Evolutionary conservation across 352 stramenopile genomes (phyloP).

Genomic region (Globisporangium okanoganense): DNA sequence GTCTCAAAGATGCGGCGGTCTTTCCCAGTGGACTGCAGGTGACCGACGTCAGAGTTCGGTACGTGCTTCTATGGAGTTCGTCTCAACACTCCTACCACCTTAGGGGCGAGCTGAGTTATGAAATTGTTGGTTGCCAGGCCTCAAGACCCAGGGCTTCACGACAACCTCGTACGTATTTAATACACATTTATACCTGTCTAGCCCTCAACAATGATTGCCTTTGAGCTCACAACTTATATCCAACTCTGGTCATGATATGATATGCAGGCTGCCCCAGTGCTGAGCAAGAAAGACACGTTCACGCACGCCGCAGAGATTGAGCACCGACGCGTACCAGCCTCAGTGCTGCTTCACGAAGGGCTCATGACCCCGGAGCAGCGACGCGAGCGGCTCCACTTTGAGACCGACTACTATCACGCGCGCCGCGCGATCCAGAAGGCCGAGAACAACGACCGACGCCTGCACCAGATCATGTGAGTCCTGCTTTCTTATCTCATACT

Average conservation of each 20-base stretch:
- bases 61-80: background rate
- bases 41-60: constrained; percentile 15
- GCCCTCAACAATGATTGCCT: background rate
- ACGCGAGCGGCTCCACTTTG: constrained; percentile 62
- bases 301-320: constrained; percentile 45
- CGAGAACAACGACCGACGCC: constrained; percentile 56
- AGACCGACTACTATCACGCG: constrained; percentile 51
- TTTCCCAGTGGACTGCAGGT: constrained; percentile 19
- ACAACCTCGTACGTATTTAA: constrained; percentile 9
- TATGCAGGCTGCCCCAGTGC: constrained; percentile 33
- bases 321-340: constrained; percentile 33
- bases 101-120: too few relatives aligned
- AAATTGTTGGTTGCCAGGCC: constrained; percentile 3
- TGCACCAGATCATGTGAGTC: constrained; percentile 72
- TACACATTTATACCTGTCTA: background rate
- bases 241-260: background rate
- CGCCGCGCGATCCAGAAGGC: constrained; percentile 45
- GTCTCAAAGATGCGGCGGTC: constrained; percentile 13
- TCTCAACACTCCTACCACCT: background rate
- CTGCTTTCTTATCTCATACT: background rate
- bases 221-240: background rate
- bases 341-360: constrained; percentile 62
- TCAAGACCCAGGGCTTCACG: background rate
- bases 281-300: constrained; percentile 46
- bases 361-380: constrained; percentile 69